A percentile compares a stretch with the other conserved stretches of the same genome.
These are phyloP conservation scores for Pisolithus thermaeus DNA, from an alignment of 1,284 basidiomycete genomes.

Conservation along the genomic window DNA sequence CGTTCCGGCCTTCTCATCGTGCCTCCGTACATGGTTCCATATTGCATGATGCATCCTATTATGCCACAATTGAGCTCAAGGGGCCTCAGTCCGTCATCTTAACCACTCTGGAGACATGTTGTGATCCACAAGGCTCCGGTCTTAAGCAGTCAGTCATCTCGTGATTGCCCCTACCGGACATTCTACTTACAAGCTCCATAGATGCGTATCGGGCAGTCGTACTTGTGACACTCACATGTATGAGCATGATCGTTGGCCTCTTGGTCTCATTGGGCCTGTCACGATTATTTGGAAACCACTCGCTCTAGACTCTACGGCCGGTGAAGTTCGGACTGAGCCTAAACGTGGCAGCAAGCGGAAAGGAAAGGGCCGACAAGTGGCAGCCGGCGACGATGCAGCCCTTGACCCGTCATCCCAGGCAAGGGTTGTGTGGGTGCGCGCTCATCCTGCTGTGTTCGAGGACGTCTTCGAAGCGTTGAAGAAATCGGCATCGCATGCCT, in stretches of 20 bases:
- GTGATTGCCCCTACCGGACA: neutral
- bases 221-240: conserved; percentile 61
- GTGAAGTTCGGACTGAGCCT: neutral
- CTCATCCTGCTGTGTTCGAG: conserved; percentile 70
- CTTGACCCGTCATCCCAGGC: conserved; percentile 1
- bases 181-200: conserved; percentile 21
- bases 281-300: conserved; percentile 67
- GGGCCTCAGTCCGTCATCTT: conserved; percentile 56
- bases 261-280: conserved; percentile 63
- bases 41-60: conserved; percentile 85
- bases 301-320: conserved; percentile 1
- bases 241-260: conserved; percentile 59
- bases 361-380: conserved; percentile 17
- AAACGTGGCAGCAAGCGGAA: conserved; percentile 15
- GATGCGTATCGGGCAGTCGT: conserved; percentile 53
- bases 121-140: conserved; percentile 56
- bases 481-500: conserved; percentile 41
- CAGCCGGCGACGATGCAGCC: conserved; percentile 4
- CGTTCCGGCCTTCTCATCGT: conserved; percentile 83
- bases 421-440: conserved; percentile 66
- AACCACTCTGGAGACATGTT: conserved; percentile 49
- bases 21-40: conserved; percentile 80
- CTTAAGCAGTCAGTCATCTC: conserved; percentile 45
- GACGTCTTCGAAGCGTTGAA: conserved; percentile 50
- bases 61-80: conserved; percentile 65